Base-by-base conservation (phyloP, 2,329 filamentous ascomycete genomes). In the Chaetomium sp. region DNA sequence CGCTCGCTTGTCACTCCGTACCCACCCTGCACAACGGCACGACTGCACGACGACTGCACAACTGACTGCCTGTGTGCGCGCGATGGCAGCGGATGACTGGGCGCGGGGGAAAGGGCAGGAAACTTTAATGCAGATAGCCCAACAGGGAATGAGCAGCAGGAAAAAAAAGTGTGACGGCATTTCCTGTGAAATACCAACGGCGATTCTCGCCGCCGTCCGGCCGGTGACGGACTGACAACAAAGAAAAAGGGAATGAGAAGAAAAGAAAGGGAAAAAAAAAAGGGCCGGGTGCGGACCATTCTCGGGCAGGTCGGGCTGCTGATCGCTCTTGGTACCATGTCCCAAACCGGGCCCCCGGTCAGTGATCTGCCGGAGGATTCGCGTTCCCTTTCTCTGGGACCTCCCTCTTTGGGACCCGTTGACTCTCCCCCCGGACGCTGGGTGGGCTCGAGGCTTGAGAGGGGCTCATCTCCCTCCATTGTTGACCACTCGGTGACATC, bases 251-350 rank as follows among this genome's bases (percentile, higher is more conserved):
- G 19, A 27, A 27, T 27, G 19, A 27, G 3, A 27, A 27, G 40
- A 42, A 6, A n/a, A 14, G 40, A 10, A 14, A 14, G 40, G 38
- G 14, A 5, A 12, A 9, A 27, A 46, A 58, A 57, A 52, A 55
- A 45, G 57, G 44, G 54, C 54, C 55, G 59, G 47, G 43, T 47
- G 50, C 40, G 32, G 19, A 3, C 19, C 50, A 53, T 32, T 42
- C n/a, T 55, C 43, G 48, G 59, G 52, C 54, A 56, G 54, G 48
- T 43, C 53, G 49, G 44, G 49, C 50, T 59, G 61, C 50, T 43
- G 61, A 62, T 62, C 61, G 14, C 42, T 48, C 59, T 59, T 55
- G 55, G 55, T 47, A 12, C 5, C 49, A 42, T 42, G 36, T 45
- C 52, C 52, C 49, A 45, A 57, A 53, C 38, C 5, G 42, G 55